Evolutionary conservation across 2,329 filamentous ascomycete genomes (phyloP).

Genomic region (Penicillium sp.): DNA sequence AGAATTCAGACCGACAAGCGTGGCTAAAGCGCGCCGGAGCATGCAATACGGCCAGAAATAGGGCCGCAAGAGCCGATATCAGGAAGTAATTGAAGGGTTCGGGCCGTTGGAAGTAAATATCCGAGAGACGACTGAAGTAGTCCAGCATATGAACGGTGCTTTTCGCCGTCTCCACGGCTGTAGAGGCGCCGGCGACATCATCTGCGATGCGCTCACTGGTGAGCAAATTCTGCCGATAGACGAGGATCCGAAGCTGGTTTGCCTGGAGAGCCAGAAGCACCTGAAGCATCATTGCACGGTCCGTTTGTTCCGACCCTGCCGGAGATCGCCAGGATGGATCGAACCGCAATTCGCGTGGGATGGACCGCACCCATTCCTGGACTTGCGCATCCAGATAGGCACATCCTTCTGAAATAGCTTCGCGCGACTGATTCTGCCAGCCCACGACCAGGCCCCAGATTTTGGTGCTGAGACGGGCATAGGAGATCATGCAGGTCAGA

Average conservation of each 20-base stretch:
- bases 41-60: conserved; percentile 49
- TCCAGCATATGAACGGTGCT: conserved; percentile 39
- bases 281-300: conserved; percentile 43
- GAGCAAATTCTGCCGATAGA: conserved; percentile 46
- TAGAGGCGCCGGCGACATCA: conserved; percentile 36
- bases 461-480: conserved; percentile 48
- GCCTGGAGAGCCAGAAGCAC: conserved; percentile 47
- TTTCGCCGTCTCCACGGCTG: conserved; percentile 44
- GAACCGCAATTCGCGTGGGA: conserved; percentile 44
- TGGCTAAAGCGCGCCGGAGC: conserved; percentile 45
- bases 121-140: conserved; percentile 37
- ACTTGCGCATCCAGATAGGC: conserved; percentile 44
- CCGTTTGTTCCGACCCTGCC: conserved; percentile 21
- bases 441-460: conserved; percentile 47
- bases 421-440: conserved; percentile 35
- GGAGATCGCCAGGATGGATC: conserved; percentile 28
- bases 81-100: conserved; percentile 46
- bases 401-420: conserved; percentile 39
- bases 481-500: conserved; percentile 50
- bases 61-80: conserved; percentile 39
- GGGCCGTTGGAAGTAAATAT: conserved; percentile 41
- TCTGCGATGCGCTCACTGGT: conserved; percentile 38
- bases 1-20: conserved; percentile 39
- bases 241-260: conserved; percentile 47
- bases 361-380: conserved; percentile 48